A percentile compares a stretch with the other conserved stretches of the same genome.
These are phyloP conservation scores for Neurospora sp. DNA, from an alignment of 495 filamentous ascomycete species.

Conservation along the genomic window DNA sequence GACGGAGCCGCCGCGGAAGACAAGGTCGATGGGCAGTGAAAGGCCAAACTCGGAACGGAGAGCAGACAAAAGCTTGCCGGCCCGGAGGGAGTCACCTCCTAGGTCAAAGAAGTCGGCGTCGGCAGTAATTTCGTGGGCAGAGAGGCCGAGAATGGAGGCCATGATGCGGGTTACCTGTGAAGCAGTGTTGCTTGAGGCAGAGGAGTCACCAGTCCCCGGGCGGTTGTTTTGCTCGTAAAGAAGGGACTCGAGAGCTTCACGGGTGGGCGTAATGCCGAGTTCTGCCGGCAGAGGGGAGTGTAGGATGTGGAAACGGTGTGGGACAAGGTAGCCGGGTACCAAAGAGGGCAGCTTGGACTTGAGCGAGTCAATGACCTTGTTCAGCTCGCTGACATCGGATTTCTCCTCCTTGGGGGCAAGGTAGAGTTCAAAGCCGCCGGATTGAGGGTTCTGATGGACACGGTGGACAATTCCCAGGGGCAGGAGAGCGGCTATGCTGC, in stretches of 20 bases:
- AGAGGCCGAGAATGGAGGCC: slow-evolving; percentile 16
- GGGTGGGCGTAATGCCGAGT: not conserved
- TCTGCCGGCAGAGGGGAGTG: not conserved
- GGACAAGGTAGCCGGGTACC: not conserved
- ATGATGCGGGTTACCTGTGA: slow-evolving; percentile 23
- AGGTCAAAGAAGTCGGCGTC: slow-evolving; percentile 33
- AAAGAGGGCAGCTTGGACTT: not conserved
- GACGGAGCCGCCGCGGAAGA: slow-evolving; percentile 28
- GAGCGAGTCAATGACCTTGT: not conserved
- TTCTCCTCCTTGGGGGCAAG: not conserved
- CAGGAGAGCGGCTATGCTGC: not conserved
- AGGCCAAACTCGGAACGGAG: slow-evolving; percentile 28
- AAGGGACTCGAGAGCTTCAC: not conserved
- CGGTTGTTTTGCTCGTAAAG: not conserved
- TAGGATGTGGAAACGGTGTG: not conserved
- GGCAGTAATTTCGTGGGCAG: slow-evolving; percentile 13
- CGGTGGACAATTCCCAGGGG: not conserved
- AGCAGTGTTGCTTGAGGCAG: slow-evolving; percentile 3
- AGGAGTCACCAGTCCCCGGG: not conserved
- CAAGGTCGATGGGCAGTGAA: slow-evolving; percentile 26
- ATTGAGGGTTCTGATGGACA: not conserved
- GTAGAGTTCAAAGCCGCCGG: not conserved
- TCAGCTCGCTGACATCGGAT: not conserved
- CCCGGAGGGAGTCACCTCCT: slow-evolving; percentile 34
- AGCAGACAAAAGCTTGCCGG: slow-evolving; percentile 30